A percentile compares a stretch with the other conserved stretches of the same genome.
phyloP scores from a whole-genome alignment of 768 basidiomycete genomes.

The Termitomyces eurrhizus region DNA sequence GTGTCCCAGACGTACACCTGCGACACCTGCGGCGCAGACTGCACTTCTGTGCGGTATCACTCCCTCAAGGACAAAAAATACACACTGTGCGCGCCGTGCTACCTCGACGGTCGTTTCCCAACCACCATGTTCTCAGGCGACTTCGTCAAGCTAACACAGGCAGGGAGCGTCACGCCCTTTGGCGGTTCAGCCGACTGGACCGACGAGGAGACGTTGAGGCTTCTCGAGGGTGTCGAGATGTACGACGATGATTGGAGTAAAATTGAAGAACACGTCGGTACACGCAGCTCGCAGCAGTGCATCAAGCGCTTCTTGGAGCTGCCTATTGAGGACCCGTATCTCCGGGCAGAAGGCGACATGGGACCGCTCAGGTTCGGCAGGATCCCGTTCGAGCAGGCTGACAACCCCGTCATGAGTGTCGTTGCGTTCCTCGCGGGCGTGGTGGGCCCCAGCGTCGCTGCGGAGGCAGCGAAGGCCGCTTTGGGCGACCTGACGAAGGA shows the following conservation, averaged over 20 bases:
- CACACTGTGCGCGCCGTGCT: slow-evolving; percentile 88
- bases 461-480: slow-evolving; percentile 90
- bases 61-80: slow-evolving; percentile 90
- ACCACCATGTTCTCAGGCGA: slow-evolving; percentile 95
- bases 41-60: slow-evolving; percentile 85
- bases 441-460: slow-evolving; percentile 85
- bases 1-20: slow-evolving; percentile 54
- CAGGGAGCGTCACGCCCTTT: slow-evolving; percentile 35
- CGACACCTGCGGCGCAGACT: slow-evolving; percentile 94
- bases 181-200: slow-evolving; percentile 63
- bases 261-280: slow-evolving; percentile 91
- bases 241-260: slow-evolving; percentile 95
- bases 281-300: slow-evolving; percentile 90
- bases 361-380: slow-evolving; percentile 72
- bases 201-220: slow-evolving; percentile 82
- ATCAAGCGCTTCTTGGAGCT: slow-evolving; percentile 93
- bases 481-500: slow-evolving; percentile 68
- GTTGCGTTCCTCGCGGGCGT: slow-evolving; percentile 96
- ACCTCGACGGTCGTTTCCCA: slow-evolving; percentile 95
- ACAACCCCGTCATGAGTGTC: slow-evolving; percentile 98
- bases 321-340: slow-evolving; percentile 94
- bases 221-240: slow-evolving; percentile 98
- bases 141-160: slow-evolving; percentile 79
- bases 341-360: slow-evolving; percentile 71
- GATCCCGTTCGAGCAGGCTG: slow-evolving; percentile 90